A percentile compares a stretch with the other conserved stretches of the same genome.
Evolutionary conservation across 768 basidiomycete genomes (phyloP).

Genomic region (Russula sp.): DNA sequence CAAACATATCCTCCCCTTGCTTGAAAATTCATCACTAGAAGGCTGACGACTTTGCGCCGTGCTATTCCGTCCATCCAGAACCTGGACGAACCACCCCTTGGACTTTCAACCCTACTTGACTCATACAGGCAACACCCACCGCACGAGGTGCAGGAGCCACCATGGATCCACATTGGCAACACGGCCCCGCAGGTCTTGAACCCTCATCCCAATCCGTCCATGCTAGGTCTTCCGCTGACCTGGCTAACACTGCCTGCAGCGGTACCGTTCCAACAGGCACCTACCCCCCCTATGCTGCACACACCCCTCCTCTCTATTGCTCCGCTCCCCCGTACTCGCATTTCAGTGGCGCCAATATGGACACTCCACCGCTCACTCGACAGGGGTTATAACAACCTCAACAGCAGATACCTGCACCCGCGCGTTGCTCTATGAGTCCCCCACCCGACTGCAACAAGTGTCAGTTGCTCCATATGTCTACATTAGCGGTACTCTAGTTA

Average conservation of each 20-base stretch:
- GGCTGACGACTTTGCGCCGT: too few relatives aligned
- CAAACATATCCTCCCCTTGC: background rate
- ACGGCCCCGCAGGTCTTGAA: too few relatives aligned
- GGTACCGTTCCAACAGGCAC: background rate
- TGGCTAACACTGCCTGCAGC: background rate
- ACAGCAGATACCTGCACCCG: conserved; percentile 14
- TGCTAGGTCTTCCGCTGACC: background rate
- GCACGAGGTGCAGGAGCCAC: too few relatives aligned
- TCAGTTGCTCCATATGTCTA: conserved; percentile 31
- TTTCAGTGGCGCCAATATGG: conserved; percentile 18
- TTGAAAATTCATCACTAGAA: background rate
- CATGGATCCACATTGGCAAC: too few relatives aligned
- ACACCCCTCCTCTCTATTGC: background rate
- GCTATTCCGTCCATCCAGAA: too few relatives aligned
- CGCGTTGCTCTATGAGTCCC: conserved; percentile 57
- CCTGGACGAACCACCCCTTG: too few relatives aligned
- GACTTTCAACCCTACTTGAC: conserved; percentile 11
- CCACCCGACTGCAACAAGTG: conserved; percentile 65
- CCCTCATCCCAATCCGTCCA: too few relatives aligned
- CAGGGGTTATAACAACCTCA: conserved; percentile 22
- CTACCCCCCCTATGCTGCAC: background rate
- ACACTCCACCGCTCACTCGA: conserved; percentile 1
- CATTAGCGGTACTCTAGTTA: too few relatives aligned
- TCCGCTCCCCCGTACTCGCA: too few relatives aligned
- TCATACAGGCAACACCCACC: conserved; percentile 5